Evolutionary conservation across 345 rosid genomes (phyloP).

Genomic region (Arabis hirsuta): DNA sequence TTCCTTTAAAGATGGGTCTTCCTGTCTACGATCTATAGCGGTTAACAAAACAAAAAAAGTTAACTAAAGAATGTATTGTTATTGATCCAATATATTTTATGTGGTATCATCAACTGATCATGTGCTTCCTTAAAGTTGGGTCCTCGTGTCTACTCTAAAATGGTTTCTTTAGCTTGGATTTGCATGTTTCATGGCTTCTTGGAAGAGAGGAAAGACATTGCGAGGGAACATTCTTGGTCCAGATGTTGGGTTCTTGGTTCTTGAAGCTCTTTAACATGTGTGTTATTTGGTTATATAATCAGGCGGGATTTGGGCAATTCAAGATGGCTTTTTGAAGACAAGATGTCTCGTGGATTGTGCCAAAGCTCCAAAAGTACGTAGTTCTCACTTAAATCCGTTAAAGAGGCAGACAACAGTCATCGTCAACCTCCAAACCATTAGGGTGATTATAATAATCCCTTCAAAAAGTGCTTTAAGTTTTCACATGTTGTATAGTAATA

Average conservation of each 20-base stretch:
- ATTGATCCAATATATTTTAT: constrained; percentile 1
- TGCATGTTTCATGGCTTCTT: constrained; percentile 38
- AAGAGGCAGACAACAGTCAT: constrained; percentile 29
- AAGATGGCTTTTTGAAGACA: constrained; percentile 41
- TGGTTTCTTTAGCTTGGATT: constrained; percentile 30
- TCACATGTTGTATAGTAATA: not conserved
- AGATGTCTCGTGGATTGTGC: constrained; percentile 37
- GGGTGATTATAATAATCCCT: constrained; percentile 26
- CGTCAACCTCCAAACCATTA: constrained; percentile 38
- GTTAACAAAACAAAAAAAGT: not conserved
- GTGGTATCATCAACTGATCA: constrained; percentile 9
- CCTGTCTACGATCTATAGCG: too few species aligned
- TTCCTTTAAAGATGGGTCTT: too few species aligned
- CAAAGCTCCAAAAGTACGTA: constrained; percentile 25
- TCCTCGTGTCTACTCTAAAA: constrained; percentile 28
- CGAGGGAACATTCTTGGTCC: constrained; percentile 45
- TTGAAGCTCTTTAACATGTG: constrained; percentile 38
- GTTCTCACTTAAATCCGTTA: constrained; percentile 17
- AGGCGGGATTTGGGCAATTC: constrained; percentile 35
- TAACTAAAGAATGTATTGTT: not conserved
- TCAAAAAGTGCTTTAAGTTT: constrained; percentile 16
- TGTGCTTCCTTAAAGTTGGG: constrained; percentile 32
- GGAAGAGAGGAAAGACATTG: constrained; percentile 34
- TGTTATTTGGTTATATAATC: constrained; percentile 33
- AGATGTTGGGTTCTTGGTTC: constrained; percentile 38